phyloP scores from a whole-genome alignment of 352 stramenopile species.

The Phytopythium litorale region DNA sequence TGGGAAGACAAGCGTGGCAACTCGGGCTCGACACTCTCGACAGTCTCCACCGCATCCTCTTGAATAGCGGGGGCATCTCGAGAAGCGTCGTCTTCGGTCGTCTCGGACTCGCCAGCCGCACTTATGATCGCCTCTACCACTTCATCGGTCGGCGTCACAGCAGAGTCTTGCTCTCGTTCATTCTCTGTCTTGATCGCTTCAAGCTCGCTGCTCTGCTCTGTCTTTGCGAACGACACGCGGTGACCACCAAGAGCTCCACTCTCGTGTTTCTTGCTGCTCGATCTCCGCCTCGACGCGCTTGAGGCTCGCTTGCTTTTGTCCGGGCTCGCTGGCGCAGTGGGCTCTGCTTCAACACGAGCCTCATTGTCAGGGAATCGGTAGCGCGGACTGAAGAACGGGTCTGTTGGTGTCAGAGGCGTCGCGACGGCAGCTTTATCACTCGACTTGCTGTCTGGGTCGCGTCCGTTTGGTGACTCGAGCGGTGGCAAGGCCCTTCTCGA shows the following conservation, averaged over 20 bases:
- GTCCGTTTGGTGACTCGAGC: constrained; percentile 33
- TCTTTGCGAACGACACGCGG: background rate
- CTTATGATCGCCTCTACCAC: background rate
- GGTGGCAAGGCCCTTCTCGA: constrained; percentile 28
- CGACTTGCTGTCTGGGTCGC: constrained; percentile 9
- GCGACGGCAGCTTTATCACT: constrained; percentile 9
- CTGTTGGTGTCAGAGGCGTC: constrained; percentile 29
- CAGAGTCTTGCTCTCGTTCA: background rate
- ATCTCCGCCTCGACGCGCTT: background rate
- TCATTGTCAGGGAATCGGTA: constrained; percentile 42
- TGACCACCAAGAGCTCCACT: background rate
- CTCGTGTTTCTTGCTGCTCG: background rate
- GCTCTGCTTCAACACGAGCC: constrained; percentile 8
- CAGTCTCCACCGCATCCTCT: background rate
- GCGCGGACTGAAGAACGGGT: constrained; percentile 67
- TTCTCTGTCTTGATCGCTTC: background rate
- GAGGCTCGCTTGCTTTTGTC: background rate
- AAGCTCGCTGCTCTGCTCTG: background rate
- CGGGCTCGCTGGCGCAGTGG: background rate
- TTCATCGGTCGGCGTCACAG: background rate
- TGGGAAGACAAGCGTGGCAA: background rate
- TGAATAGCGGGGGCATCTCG: too few species aligned
- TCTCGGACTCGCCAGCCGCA: background rate
- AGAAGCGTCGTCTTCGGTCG: too few species aligned
- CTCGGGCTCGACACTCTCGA: background rate